Conservation (phyloP, 805 yeast genomes). For the Suhomyces faveliae region DNA sequence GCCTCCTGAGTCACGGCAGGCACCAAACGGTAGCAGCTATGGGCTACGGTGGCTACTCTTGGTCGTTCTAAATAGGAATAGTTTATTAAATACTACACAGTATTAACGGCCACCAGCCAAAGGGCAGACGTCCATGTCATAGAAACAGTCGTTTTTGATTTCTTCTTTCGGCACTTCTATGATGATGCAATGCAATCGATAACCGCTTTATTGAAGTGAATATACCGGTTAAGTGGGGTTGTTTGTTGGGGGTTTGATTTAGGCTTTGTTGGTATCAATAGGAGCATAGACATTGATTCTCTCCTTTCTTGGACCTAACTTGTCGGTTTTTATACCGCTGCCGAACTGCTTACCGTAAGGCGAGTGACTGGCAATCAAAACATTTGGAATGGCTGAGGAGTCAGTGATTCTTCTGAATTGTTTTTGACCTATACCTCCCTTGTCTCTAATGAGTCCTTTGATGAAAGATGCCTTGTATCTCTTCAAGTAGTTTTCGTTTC, state of each 20-base stretch:
- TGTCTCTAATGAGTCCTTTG: constrained; percentile 41
- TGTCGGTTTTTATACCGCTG: constrained; percentile 42
- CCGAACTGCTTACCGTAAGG: constrained; percentile 41
- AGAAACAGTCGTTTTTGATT: not conserved
- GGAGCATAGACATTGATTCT: constrained; percentile 42
- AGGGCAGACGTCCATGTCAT: constrained; percentile 1
- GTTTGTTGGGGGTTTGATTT: not conserved
- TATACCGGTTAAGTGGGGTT: not conserved
- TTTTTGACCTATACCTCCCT: constrained; percentile 46
- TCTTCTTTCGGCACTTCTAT: not conserved
- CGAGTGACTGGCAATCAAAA: constrained; percentile 41
- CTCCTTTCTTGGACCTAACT: constrained; percentile 47
- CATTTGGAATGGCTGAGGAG: constrained; percentile 27
- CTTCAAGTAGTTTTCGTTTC: constrained; percentile 37
- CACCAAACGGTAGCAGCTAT: no score
- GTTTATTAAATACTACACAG: constrained; percentile 1
- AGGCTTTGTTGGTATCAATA: constrained; percentile 2
- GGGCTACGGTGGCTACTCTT: not conserved
- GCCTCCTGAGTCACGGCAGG: no score
- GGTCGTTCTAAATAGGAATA: not conserved
- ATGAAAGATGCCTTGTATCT: constrained; percentile 43
- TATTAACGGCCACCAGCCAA: not conserved
- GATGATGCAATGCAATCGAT: constrained; percentile 5
- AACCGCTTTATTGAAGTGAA: not conserved
- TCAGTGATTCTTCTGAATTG: constrained; percentile 36